Base-by-base conservation (phyloP, 225 moss, liverwort and hornwort species). In the Pseudoscleropodium purum region DNA sequence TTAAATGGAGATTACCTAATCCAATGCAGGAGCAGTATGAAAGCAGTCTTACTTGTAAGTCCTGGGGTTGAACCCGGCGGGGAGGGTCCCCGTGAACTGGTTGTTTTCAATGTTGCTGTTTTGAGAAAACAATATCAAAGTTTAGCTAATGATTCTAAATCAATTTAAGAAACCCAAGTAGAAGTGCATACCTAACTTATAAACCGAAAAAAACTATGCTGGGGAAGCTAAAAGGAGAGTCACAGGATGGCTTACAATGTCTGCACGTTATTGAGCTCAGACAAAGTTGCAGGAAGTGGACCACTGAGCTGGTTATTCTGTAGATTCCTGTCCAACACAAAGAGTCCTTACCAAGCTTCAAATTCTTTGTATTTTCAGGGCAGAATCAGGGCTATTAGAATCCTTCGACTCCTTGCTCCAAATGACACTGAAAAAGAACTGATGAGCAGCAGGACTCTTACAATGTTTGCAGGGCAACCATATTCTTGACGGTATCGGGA, bases 261-360 rank as follows among this genome's bases (percentile, higher is more conserved):
- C 45, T 95, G 93, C 84, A 98, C 83, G 65, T 89, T 89, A 27
- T 81, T 78, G 30, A 98, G 96, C 65, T 90, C 37, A 30, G 93
- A 90, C 65, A 98, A 90, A 15, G 95, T 91, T 18, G 78, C 79
- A 66, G 97, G 97, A 85, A 98, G 94, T 81, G 82, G 69, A 60
- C 97, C 96, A 84, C 74, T 95, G 75, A 98, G 89, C 72, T 91
- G 90, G 85, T 98, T 98, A 82, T 98, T 92, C 87, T 98, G 93
- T 64, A 98, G 51, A 91, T 93, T 92, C 84, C 97, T 97, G 94
- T 79, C 75, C 87, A 47, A 27, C 13, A 87, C 27, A 26, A 89
- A 69, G 49, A 30, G 20, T 8, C 29, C 80, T 62, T 31, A 67
- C 91, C 34, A 88, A 39, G 67, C 17, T 92, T 59, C 61, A 45